Base-by-base conservation (phyloP, 2,329 filamentous ascomycete genomes). In the Xylariaceae sp. region DNA sequence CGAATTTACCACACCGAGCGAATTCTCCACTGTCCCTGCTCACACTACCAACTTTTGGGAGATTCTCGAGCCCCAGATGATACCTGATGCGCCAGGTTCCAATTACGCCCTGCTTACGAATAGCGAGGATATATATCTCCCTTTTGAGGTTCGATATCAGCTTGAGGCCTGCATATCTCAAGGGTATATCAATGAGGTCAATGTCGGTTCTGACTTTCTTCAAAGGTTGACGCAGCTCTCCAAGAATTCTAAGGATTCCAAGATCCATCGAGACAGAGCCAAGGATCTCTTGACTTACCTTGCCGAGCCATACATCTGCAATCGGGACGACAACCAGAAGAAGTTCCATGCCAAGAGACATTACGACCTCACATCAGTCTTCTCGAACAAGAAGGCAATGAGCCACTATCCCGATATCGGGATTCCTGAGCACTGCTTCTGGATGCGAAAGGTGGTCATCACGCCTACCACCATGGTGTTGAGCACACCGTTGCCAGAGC, bases 81-180 rank as follows among this genome's bases (percentile, higher is more conserved):
- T 46, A 35, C 9, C 44, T 15, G 38, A 36, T 4, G 40, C 43
- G 3, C 48, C 41, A 34, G 47, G 49, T 17, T 30, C 45, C 3
- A 50, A 59, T 44, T 43, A 63, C 26, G 45, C 59, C 32, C 42
- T 68, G 39, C 49, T 71, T 41, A 42, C 51, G 49, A 44, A 54
- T 17, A 60, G 69, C 2, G 48, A 68, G 18, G 64, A 64, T 19
- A 53, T 69, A 22, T 50, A 64, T 41, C 69, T 91, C 3, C 67
- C 78, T 0, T 96, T 89, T 47, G 67, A 80, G 1, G 78, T 95
- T 1, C 78, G 88, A 13, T 98, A 97, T 57, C 89, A 95, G 60
- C 76, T 98, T 0, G 91, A 98, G 61, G 90, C 89, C 0, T 97
- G 91, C 59, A 74, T 97, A n/a, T 95, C 90, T 0, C 79, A 85